Base-by-base conservation (phyloP, 768 basidiomycete genomes). In the Boletus vermiculosoides region DNA sequence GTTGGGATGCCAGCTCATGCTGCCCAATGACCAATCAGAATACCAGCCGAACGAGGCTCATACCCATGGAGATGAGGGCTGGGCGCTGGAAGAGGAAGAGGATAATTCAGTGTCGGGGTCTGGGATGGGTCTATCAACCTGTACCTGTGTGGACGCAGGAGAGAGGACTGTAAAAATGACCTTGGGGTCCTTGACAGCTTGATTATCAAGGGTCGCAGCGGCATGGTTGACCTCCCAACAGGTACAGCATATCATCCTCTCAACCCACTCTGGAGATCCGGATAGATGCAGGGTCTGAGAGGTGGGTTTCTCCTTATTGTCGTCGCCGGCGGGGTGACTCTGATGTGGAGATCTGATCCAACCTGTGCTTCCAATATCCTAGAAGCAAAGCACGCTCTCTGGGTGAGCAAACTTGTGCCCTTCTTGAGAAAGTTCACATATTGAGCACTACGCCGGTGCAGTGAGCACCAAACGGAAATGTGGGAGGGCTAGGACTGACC, bases 371-470 rank as follows among this genome's bases (percentile, higher is more conserved):
- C 94, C 42, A 97, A 81, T 51, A 93, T 86, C 23, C 94, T 87
- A 12, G 94, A 93, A 13, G 94, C 94, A 0, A 87, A 80, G 22
- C 94, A 88, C 2, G 94, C 94, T 28, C 87, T 85, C 66, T 90
- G 84, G 0, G 94, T 92, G 12, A 93, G 79, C 0, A 83, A 74
- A 28, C 80, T 88, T 0, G 86, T 85, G 1, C 94, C 94, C 69
- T 96, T 97, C 81, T 97, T 97, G 66, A 96, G 82, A 2, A 95
- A 76, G 68, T 97, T 94, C 3, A 80, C 0, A 94, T 95, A 66
- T 94, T 95, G 28, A 97, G 80, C 10, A 89, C 94, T 96, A 69
- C 25, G 50, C 23, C 25, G 42, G 25, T 33, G 33, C 45, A 16
- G 23, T 62, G 59, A 64, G 64, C 36, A 48, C 5, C 48, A 50